Conservation (phyloP, 192 early-diverging fungal genomes). For the Entomortierella parvispora region DNA sequence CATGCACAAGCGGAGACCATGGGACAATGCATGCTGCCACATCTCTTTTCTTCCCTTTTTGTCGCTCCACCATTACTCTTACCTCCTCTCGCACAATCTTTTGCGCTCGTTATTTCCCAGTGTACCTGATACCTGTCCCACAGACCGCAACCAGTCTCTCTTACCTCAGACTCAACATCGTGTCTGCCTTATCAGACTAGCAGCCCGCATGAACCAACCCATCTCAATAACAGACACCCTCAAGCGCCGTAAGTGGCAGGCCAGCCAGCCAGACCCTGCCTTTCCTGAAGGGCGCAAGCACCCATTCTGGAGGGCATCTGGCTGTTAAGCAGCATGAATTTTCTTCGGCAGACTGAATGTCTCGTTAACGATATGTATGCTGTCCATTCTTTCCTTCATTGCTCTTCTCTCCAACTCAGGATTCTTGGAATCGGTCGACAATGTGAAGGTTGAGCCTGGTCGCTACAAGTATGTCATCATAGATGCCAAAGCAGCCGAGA, state of each 20-base stretch:
- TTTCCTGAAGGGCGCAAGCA: no score
- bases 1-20: no score
- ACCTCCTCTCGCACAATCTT: background rate
- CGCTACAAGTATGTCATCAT: conserved; percentile 89
- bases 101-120: no score
- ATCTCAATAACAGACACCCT: conserved; percentile 52
- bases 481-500: conserved; percentile 73
- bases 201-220: conserved; percentile 46
- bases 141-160: background rate
- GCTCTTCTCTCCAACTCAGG: conserved; percentile 18
- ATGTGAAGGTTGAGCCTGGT: conserved; percentile 58
- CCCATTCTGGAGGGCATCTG: no score
- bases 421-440: conserved; percentile 50
- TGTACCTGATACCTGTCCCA: background rate
- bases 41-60: background rate
- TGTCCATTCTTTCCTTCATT: no score
- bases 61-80: no score
- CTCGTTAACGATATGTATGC: no score
- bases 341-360: no score
- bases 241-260: conserved; percentile 49
- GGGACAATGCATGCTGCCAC: no score
- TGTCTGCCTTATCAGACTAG: background rate
- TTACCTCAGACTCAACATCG: background rate
- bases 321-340: no score
- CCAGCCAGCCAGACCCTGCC: background rate